These are phyloP conservation scores for Backusella circina DNA, from an alignment of 192 early-diverging fungal genomes.

Conservation along the genomic window DNA sequence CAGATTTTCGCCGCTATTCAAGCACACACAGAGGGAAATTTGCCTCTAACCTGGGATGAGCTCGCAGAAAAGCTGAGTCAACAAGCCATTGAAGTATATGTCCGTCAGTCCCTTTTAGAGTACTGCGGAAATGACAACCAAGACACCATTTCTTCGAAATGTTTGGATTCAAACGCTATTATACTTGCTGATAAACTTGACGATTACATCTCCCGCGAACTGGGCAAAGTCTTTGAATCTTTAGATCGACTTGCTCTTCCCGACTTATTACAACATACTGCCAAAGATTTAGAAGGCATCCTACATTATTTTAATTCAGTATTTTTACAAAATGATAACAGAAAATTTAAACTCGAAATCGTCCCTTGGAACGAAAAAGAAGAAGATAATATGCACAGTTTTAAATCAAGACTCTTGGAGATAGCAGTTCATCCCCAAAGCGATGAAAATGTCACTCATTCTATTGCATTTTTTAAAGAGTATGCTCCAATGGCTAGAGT, in stretches of 20 bases:
- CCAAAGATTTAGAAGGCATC: constrained; percentile 12
- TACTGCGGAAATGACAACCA: constrained; percentile 6
- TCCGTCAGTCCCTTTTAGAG: background rate
- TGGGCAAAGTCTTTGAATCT: constrained; percentile 16
- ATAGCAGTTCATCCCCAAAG: background rate
- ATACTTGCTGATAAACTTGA: constrained; percentile 14
- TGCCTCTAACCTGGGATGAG: constrained; percentile 25
- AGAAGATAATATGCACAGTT: background rate
- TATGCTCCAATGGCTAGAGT: constrained; percentile 21
- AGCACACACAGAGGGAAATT: constrained; percentile 20
- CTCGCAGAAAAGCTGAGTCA: constrained; percentile 16
- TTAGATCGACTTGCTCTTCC: constrained; percentile 18
- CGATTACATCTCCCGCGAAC: constrained; percentile 6
- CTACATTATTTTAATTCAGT: constrained; percentile 24
- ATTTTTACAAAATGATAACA: constrained; percentile 10
- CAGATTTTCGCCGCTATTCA: constrained; percentile 29
- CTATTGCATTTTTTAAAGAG: constrained; percentile 10
- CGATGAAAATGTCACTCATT: constrained; percentile 5
- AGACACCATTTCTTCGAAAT: background rate
- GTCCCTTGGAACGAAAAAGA: constrained; percentile 15
- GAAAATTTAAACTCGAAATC: constrained; percentile 8
- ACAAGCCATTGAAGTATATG: constrained; percentile 10
- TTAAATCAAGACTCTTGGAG: constrained; percentile 3
- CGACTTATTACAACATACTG: constrained; percentile 8
- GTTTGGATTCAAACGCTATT: constrained; percentile 5